Base-by-base conservation (phyloP, 257 asterid genomes). In the Gentiana macrophylla region DNA sequence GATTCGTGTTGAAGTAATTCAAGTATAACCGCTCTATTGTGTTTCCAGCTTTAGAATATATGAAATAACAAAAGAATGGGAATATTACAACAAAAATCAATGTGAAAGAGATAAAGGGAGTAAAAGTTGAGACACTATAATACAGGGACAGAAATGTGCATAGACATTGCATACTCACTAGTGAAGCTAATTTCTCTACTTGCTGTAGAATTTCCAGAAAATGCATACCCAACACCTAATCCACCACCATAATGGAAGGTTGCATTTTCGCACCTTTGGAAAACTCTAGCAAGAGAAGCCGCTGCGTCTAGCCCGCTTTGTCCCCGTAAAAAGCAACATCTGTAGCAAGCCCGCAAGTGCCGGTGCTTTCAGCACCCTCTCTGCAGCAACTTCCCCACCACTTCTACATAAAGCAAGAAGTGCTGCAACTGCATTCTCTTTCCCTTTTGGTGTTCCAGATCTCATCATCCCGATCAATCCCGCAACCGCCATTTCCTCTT, bases 361-460 rank as follows among this genome's bases (percentile, higher is more conserved):
- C 1, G 96, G 98, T 12, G 84, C 96, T 70, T 71, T 86, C 63
- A 80, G 58, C 72, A 90, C 94, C 80, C 69, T 76, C 71, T 79
- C 94, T 1, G 80, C 77, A 49, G 91, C 73, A 4, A 79, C 78
- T 1, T 86, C 75, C 8, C 98, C 95, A 4, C 98, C 98, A 32
- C 84, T 68, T 33, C 89, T 63, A 43, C 98, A 90, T 5, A 86
- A 58, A 62, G 86, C 96, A 12, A 90, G 94, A 62, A 90, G 70
- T 0, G 95, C 94, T 1, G 89, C 96, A 53, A 90, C 96, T 0
- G 96, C 96, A 52, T 86, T 90, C 61, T 90, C 98, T 66, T 90
- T 90, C 12, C 81, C 96, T 65, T 80, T 74, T 2, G 98, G 89
- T 10, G 85, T 82, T 9, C 98, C 96, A 49, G 86, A 79, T 7